Base-by-base conservation (phyloP, 768 basidiomycete genomes). In the Auricularia heimuer region DNA sequence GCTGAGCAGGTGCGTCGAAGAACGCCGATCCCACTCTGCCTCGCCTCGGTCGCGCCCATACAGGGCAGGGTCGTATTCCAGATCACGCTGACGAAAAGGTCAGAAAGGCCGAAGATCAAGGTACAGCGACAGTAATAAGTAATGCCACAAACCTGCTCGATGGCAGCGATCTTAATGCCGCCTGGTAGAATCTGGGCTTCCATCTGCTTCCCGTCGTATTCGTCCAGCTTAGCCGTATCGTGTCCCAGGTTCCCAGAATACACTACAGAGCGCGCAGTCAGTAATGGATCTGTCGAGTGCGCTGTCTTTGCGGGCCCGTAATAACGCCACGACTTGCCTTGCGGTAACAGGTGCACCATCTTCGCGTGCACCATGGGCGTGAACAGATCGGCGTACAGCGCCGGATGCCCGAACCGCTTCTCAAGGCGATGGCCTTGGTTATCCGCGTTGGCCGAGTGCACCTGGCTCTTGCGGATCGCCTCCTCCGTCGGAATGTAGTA, bases 361-460 rank as follows among this genome's bases (percentile, higher is more conserved):
- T 86, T 87, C 67, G 88, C 85, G 69, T 92, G 92, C 62, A 94
- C 74, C 89, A 92, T 90, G 0, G 90, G 92, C 4, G 91, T 92
- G 76, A 94, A 91, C 58, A 96, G 80, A 63, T 95, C 92, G 12
- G 83, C 76, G 69, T 94, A 85, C 60, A 99, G 80, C 16, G 94
- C 90, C 1, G 97, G 95, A 73, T 99, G 97, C 1, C 95, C 91
- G 77, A 98, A 99, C 35, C 96, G 88, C 73, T 87, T 93, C 77
- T 88, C 88, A 36, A 98, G 83, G 39, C 89, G 83, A 71, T 89
- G 82, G 64, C 87, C 81, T 44, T 81, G 80, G 65, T 82, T 78
- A 73, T 98, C 95, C 1, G 84, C 82, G 60, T 86, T 85, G 63
- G 88, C 85, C 0, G 92, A 91, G 71, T 94, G 83, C 2, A 94